Base-by-base conservation (phyloP, 2,329 filamentous ascomycete species). In the Fusarium sp. region DNA sequence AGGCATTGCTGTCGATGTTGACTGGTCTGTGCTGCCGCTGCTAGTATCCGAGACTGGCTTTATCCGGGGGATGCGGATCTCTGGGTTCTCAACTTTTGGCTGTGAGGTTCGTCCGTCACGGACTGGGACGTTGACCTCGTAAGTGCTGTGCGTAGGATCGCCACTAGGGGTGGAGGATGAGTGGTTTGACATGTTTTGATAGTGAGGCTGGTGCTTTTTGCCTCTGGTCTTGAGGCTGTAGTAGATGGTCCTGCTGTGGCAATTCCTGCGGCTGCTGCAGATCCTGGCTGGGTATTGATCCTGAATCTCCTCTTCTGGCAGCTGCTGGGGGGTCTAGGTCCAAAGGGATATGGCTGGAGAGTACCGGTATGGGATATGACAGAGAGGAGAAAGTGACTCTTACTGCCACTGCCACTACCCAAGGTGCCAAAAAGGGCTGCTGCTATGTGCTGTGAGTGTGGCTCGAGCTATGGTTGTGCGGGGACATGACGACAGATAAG, bases 31-130 rank as follows among this genome's bases (percentile, higher is more conserved):
- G 54, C 53, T 49, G 33, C 47, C 47, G 28, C 47, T 51, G 34
- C 13, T 38, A 36, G 47, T 30, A 20, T 65, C 62, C n/a, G 76
- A 70, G 26, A 85, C 75, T 11, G 80, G 79, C 3, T 78, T 72
- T 58, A 84, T 81, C 57, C 79, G 81, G 15, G 81, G 80, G 44
- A 83, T 79, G 56, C 72, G 67, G 44, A 78, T 79, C 37, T 73
- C n/a, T 58, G 71, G 50, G 67, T 72, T 69, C 54, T 59, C 20
- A 28, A 47, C 49, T 49, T 67, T 47, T 28, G 70, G 56, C 12
- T 53, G 41, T 13, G 63, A 55, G 46, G 56, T 56, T 31, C 59
- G 62, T 44, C 57, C 57, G 36, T 69, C 52, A 16, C 71, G 64
- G 28, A 75, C 65, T 4, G 73, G 73, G 7, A 75, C 54, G 44